Conservation (phyloP, 208 protist genomes). For the Trypanosoma mega region DNA sequence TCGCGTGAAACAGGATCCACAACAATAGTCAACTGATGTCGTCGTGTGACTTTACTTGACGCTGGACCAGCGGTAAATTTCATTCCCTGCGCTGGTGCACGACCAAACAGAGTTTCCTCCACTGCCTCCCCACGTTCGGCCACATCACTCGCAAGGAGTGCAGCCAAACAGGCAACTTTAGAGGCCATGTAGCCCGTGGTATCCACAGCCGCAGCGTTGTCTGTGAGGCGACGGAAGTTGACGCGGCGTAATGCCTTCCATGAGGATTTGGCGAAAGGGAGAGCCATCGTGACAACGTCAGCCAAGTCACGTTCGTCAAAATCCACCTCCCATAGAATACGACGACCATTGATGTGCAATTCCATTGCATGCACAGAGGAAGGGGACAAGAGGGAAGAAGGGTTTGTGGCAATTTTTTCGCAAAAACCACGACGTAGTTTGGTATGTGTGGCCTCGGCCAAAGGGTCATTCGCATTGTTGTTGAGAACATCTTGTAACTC, state of each 20-base stretch:
- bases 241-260: slow-evolving; percentile 29
- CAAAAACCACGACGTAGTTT: not conserved
- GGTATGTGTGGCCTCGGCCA: not conserved
- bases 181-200: too few species aligned
- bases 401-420: not conserved
- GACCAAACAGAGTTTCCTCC: slow-evolving; percentile 6
- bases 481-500: slow-evolving; percentile 13
- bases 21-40: slow-evolving; percentile 62
- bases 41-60: not conserved
- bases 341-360: slow-evolving; percentile 45
- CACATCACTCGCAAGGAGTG: too few species aligned
- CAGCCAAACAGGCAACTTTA: too few species aligned
- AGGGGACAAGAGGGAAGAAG: not conserved
- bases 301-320: slow-evolving; percentile 43
- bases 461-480: not conserved
- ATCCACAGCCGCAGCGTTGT: too few species aligned
- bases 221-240: slow-evolving; percentile 20
- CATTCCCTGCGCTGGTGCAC: not conserved
- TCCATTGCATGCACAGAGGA: too few species aligned
- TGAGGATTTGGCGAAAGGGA: slow-evolving; percentile 25
- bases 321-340: slow-evolving; percentile 33
- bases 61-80: slow-evolving; percentile 6
- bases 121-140: slow-evolving; percentile 14
- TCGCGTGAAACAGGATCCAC: slow-evolving; percentile 87
- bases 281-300: slow-evolving; percentile 14